These are phyloP conservation scores for Fraxinus floribunda DNA, from an alignment of 305 asterid species.

Conservation along the genomic window DNA sequence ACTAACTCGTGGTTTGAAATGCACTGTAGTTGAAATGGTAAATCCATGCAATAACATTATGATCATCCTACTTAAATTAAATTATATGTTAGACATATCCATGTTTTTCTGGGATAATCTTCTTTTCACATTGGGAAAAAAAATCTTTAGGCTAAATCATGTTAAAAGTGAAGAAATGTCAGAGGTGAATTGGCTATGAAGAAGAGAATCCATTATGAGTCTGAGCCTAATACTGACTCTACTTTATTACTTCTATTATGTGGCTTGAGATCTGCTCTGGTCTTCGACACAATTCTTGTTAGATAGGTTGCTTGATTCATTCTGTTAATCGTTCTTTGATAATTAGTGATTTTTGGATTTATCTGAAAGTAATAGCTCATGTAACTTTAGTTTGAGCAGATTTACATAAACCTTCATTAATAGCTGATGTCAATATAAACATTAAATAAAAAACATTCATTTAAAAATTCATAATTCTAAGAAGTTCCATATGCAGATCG, in stretches of 20 bases:
- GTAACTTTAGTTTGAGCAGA: slow-evolving; percentile 3
- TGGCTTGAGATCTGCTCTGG: slow-evolving; percentile 4
- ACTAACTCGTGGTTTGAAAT: background rate
- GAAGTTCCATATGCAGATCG: slow-evolving; percentile 51
- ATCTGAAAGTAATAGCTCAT: background rate
- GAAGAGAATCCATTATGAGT: background rate
- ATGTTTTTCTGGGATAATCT: background rate
- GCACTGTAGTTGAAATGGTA: background rate
- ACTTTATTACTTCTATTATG: background rate
- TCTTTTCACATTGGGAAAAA: background rate
- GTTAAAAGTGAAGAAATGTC: background rate
- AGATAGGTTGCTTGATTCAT: background rate
- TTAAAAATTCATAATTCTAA: slow-evolving; percentile 19
- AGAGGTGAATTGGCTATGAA: slow-evolving; percentile 1
- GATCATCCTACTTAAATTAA: background rate
- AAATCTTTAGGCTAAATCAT: background rate
- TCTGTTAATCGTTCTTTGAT: slow-evolving; percentile 2
- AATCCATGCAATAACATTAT: background rate
- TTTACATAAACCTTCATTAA: background rate
- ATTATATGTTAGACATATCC: background rate
- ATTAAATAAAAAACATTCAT: background rate
- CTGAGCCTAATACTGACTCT: background rate
- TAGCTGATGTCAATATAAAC: background rate
- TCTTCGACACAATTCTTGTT: slow-evolving; percentile 14
- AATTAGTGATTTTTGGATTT: slow-evolving; percentile 11